A percentile compares a stretch with the other conserved stretches of the same genome.
Evolutionary conservation across 805 yeast species (phyloP).

Genomic region (Starmerella bombi): DNA sequence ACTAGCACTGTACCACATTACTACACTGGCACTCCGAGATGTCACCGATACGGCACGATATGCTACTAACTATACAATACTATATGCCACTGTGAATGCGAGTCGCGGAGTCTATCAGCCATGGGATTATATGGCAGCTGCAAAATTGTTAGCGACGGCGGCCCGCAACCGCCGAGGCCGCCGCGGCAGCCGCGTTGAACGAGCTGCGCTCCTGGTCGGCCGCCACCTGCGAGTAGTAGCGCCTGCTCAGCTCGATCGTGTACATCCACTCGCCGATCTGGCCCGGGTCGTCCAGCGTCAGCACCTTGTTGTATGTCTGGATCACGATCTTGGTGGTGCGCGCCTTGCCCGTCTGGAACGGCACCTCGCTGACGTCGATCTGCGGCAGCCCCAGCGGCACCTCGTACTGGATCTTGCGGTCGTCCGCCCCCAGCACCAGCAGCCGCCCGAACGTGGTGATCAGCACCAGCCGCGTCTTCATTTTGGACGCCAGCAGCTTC

Average conservation of each 20-base stretch:
- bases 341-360: slow-evolving; percentile 20
- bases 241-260: slow-evolving; percentile 24
- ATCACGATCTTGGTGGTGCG: slow-evolving; percentile 22
- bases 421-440: slow-evolving; percentile 26
- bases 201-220: slow-evolving; percentile 25
- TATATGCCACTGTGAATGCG: too few species aligned
- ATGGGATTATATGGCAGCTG: too few species aligned
- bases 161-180: slow-evolving; percentile 27
- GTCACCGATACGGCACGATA: too few species aligned
- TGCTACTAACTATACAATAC: too few species aligned
- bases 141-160: too few species aligned
- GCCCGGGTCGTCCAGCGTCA: slow-evolving; percentile 28
- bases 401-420: slow-evolving; percentile 25
- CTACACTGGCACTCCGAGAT: too few species aligned
- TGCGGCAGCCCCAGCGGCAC: slow-evolving; percentile 27
- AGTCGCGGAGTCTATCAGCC: too few species aligned
- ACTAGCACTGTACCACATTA: too few species aligned
- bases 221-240: slow-evolving; percentile 23
- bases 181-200: slow-evolving; percentile 27
- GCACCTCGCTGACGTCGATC: slow-evolving; percentile 25
- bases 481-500: slow-evolving; percentile 23
- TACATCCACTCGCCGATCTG: slow-evolving; percentile 25
- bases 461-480: slow-evolving; percentile 24
- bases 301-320: slow-evolving; percentile 26
- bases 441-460: slow-evolving; percentile 28